Conservation (phyloP, 495 filamentous ascomycete genomes). For the Cudoniella acicularis region DNA sequence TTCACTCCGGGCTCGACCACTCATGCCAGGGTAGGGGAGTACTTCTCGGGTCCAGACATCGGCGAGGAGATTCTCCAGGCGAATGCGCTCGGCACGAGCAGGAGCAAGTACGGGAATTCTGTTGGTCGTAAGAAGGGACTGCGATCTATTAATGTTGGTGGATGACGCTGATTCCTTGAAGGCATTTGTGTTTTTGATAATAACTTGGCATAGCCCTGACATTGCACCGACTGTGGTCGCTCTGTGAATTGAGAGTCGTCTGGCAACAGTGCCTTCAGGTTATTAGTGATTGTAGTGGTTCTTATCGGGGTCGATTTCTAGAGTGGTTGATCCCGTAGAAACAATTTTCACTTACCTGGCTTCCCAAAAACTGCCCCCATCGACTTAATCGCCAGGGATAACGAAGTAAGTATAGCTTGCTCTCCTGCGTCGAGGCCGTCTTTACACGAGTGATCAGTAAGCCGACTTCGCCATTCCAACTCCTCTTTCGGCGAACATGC, state of each 20-base stretch:
- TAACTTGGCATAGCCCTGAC: conserved; percentile 64
- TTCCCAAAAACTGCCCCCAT: conserved; percentile 70
- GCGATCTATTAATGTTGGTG: conserved; percentile 60
- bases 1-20: conserved; percentile 56
- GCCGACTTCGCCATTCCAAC: conserved; percentile 62
- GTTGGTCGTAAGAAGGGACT: conserved; percentile 64
- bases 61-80: conserved; percentile 67
- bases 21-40: conserved; percentile 85
- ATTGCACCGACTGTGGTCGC: conserved; percentile 63
- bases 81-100: conserved; percentile 68
- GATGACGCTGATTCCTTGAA: conserved; percentile 50
- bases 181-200: conserved; percentile 85
- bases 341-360: conserved; percentile 43
- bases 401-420: conserved; percentile 50
- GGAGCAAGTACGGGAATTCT: conserved; percentile 63
- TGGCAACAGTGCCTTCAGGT: conserved; percentile 57
- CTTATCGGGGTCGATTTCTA: too few relatives aligned
- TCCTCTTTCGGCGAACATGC: conserved; percentile 84
- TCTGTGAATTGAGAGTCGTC: conserved; percentile 77
- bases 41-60: conserved; percentile 84
- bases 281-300: conserved; percentile 19
- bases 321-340: too few relatives aligned
- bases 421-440: conserved; percentile 40
- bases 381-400: conserved; percentile 67
- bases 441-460: conserved; percentile 42